These are phyloP conservation scores for Pilaira anomala DNA, from an alignment of 192 early-diverging fungal genomes.

Conservation along the genomic window DNA sequence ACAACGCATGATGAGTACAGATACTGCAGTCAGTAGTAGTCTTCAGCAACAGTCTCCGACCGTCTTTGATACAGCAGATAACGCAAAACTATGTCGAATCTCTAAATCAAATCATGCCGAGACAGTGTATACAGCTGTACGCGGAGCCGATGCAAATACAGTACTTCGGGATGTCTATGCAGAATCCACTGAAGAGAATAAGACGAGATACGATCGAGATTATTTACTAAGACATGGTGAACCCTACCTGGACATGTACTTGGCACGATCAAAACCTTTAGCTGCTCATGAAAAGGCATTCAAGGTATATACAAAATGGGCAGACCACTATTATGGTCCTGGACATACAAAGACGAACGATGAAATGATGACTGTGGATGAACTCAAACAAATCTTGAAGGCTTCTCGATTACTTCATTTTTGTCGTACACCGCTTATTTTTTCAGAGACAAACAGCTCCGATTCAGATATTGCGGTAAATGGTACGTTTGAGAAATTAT, in stretches of 20 bases:
- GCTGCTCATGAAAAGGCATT: conserved; percentile 54
- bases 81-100: neutral
- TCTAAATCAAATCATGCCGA: conserved; percentile 14
- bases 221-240: conserved; percentile 50
- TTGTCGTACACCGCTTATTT: conserved; percentile 52
- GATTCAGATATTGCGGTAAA: conserved; percentile 1
- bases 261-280: conserved; percentile 43
- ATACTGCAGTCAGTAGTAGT: no score
- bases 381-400: conserved; percentile 50
- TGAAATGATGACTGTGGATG: conserved; percentile 46
- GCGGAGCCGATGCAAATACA: conserved; percentile 29
- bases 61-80: conserved; percentile 8
- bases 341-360: conserved; percentile 2
- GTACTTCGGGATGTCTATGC: conserved; percentile 32
- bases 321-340: conserved; percentile 41
- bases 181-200: conserved; percentile 19
- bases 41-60: neutral
- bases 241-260: conserved; percentile 49
- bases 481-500: conserved; percentile 1
- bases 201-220: conserved; percentile 37
- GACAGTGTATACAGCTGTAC: conserved; percentile 30
- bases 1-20: neutral
- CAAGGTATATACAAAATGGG: conserved; percentile 57
- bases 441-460: conserved; percentile 39
- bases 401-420: conserved; percentile 58